Conservation (phyloP, 176 grass and related monocot species). For the Pontederia crassipes region DNA sequence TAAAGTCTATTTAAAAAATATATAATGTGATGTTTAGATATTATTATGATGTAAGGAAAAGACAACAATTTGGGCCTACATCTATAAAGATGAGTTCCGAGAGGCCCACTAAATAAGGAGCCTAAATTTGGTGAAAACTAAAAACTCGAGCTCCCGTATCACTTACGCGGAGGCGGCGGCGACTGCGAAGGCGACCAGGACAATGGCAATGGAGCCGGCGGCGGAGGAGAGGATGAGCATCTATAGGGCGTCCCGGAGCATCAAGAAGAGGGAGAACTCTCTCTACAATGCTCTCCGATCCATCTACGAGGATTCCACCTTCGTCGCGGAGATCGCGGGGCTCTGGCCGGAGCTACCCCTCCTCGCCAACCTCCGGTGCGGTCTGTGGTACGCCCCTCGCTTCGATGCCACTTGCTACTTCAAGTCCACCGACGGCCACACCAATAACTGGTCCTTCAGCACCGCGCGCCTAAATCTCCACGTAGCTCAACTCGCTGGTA, state of each 20-base stretch:
- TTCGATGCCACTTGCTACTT: slow-evolving; percentile 73
- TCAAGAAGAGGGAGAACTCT: slow-evolving; percentile 63
- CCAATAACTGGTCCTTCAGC: slow-evolving; percentile 78
- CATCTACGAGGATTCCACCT: slow-evolving; percentile 73
- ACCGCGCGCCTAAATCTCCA: slow-evolving; percentile 82
- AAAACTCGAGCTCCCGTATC: too few relatives aligned
- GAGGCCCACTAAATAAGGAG: too few relatives aligned
- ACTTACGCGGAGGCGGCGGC: too few relatives aligned
- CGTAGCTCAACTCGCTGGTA: slow-evolving; percentile 69
- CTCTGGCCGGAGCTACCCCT: slow-evolving; percentile 76
- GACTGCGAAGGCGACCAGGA: too few relatives aligned
- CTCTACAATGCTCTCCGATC: slow-evolving; percentile 80
- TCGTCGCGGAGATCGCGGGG: slow-evolving; percentile 74
- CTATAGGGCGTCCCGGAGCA: slow-evolving; percentile 55
- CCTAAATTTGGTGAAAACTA: too few relatives aligned
- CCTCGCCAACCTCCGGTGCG: slow-evolving; percentile 83
- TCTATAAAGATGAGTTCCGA: too few relatives aligned
- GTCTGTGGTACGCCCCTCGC: slow-evolving; percentile 68
- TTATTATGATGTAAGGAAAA: too few relatives aligned
- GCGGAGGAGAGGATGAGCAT: slow-evolving; percentile 40
- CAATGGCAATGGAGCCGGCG: not conserved
- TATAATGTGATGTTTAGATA: too few relatives aligned
- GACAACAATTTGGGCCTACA: too few relatives aligned
- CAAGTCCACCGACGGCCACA: slow-evolving; percentile 89
- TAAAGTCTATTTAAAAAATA: too few relatives aligned